Evolutionary conservation across 2,329 filamentous ascomycete species (phyloP), one percentile per base, ranked within the genome.

Genomic region (Kalaharituber pfeilii): DNA sequence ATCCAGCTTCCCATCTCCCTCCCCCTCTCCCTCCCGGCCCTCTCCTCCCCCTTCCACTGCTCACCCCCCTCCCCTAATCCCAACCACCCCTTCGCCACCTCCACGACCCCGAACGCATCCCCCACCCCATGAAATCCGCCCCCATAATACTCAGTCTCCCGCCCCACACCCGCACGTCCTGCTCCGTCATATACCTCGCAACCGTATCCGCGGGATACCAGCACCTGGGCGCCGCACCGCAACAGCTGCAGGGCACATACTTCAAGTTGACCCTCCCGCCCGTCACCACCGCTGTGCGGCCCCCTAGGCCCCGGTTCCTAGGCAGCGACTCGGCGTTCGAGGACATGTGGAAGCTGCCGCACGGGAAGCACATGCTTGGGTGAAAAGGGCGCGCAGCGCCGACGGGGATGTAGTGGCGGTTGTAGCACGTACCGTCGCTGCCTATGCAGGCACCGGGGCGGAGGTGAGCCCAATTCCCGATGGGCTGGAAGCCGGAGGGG

Each of bases 181-280:
- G 24, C 42, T 65, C 61, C 13, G 24, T 33, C 7, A 52, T 50
- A 55, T 68, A 69, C 25, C 66, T 62, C 2, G 55, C 51, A 18
- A 63, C 62, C 5, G 67, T 65, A 52, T 69, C 68, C 6, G 59
- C 57, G 7, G 67, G 68, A 49, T 69, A 69, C 15, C 68, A 69
- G 65, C 15, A 69, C 67, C 2, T 54, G 54, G 1, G 66, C 66
- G 13, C 67, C 67, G 50, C 67, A 68, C 1, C 66, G 64, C 6
- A 69, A 62, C 15, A 69, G 59, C 11, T 67, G 62, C 3, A 68
- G 59, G 4, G 65, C 65, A 7, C 57, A 47, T 64, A 69, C 11
- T 67, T 67, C 11, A 69, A 61, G 42, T 68, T 67, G 25, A 68
- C 60, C 20, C 67, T 60, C 1, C 64, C 67, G 4, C 67, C 67